These are phyloP conservation scores for Verticillium klebahnii DNA, from an alignment of 2,329 filamentous ascomycete genomes.

Conservation along the genomic window DNA sequence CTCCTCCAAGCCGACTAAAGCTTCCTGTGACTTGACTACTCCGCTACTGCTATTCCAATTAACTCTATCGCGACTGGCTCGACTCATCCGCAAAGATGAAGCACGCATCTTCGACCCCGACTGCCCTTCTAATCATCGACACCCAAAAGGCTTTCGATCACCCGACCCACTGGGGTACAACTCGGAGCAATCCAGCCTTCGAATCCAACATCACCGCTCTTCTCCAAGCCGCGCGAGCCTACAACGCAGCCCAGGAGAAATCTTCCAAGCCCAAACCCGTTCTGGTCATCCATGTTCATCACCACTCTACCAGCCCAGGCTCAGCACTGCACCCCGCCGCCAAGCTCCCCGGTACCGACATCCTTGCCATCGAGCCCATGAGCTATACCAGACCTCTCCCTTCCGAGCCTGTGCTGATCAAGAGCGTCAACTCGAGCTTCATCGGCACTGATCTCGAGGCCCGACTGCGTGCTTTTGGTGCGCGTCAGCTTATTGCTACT, in stretches of 20 bases:
- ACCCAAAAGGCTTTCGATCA: conserved; percentile 37
- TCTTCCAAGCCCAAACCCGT: conserved; percentile 2
- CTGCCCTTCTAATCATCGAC: conserved; percentile 42
- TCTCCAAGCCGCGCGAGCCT: conserved; percentile 21
- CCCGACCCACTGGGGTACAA: conserved; percentile 30
- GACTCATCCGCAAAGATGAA: conserved; percentile 13
- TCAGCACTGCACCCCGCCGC: conserved; percentile 31
- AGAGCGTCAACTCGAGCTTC: conserved; percentile 41
- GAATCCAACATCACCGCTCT: conserved; percentile 35
- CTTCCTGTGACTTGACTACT: too few species aligned
- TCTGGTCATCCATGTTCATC: conserved; percentile 39
- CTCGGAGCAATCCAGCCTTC: conserved; percentile 37
- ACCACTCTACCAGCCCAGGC: conserved; percentile 29
- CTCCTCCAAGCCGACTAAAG: too few species aligned
- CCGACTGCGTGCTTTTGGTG: conserved; percentile 23
- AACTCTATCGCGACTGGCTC: too few species aligned
- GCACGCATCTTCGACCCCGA: conserved; percentile 17
- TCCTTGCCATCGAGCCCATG: conserved; percentile 23
- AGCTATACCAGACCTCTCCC: conserved; percentile 18
- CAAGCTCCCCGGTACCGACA: conserved; percentile 12
- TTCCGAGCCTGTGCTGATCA: conserved; percentile 33
- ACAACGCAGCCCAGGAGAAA: conserved; percentile 1
- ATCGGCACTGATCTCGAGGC: conserved; percentile 37
- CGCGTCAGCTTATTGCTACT: conserved; percentile 32
- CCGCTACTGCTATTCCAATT: too few species aligned